Evolutionary conservation across 2,329 filamentous ascomycete species (phyloP), one percentile per base, ranked within the genome.

Genomic region (Scedosporium aurantiacum): DNA sequence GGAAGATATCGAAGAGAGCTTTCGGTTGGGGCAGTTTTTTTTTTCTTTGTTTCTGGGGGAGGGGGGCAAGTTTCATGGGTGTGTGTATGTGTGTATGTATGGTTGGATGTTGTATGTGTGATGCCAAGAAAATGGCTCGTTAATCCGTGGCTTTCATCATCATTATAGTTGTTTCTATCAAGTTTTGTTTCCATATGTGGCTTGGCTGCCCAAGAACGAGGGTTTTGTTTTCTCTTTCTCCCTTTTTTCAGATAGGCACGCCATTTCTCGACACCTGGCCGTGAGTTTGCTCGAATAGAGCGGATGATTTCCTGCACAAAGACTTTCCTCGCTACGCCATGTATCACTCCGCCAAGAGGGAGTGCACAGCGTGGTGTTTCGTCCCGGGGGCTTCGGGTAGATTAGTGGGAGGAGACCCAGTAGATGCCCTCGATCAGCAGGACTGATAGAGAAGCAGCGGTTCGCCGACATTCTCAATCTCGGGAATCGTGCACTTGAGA

Each of bases 381-480:
- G 5, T 8, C 45, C 45, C n/a, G 10, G n/a, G 45, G 45, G 45
- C 45, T 7, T 18, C n/a, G 45, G 8, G n/a, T 21, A 18, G n/a
- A 50, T 50, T 18, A 12, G 16, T 23, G 45, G 45, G 16, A 3
- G 6, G 45, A 2, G n/a, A 18, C 45, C 45, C 45, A 18, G n/a
- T 12, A 7, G 6, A 50, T 50, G 3, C 4, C 45, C 45, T 18
- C 27, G n/a, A 57, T 61, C 21, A 80, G 70, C 77, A 79, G 57
- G 84, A 86, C 74, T 92, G 89, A 72, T 99, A 99, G 66, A 99
- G 83, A 56, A 99, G 82, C 58, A 99, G 81, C 23, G 94, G 94
- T 76, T 99, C 94, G 75, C 94, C 94, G 62, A 97, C 88, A 73
- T 97, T 95, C 76, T 97, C 93, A 74, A 99, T 97, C 76, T 99